A percentile compares a stretch with the other conserved stretches of the same genome.
Evolutionary conservation across 1,139 yeast genomes (phyloP).

Genomic region (Yamadazyma buinensis): DNA sequence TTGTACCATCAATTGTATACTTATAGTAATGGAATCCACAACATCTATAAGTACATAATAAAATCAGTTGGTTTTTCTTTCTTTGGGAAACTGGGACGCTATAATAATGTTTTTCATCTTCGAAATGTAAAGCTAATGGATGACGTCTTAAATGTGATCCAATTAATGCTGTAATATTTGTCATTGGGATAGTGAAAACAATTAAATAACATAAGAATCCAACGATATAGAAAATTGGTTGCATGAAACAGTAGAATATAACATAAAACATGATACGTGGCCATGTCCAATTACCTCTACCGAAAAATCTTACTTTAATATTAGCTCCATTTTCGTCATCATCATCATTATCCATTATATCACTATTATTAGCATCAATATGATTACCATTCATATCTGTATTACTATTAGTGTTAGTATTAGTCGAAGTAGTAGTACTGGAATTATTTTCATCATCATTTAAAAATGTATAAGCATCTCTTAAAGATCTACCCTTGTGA

Average conservation of each 20-base stretch:
- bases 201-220: conserved; percentile 71
- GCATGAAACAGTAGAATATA: conserved; percentile 64
- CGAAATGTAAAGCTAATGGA: conserved; percentile 79
- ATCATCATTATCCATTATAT: conserved; percentile 24
- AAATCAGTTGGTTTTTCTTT: conserved; percentile 38
- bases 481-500: conserved; percentile 40
- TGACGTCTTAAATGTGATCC: conserved; percentile 82
- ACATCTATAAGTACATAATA: conserved; percentile 86
- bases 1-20: conserved; percentile 94
- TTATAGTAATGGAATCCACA: conserved; percentile 91
- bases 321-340: conserved; percentile 30
- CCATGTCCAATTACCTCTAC: conserved; percentile 88
- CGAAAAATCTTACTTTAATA: conserved; percentile 66
- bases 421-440: not conserved
- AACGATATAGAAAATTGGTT: conserved; percentile 60
- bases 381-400: too few species aligned
- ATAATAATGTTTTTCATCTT: conserved; percentile 54
- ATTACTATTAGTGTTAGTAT: not conserved
- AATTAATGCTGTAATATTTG: conserved; percentile 58
- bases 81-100: conserved; percentile 17
- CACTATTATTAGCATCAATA: conserved; percentile 11
- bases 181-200: conserved; percentile 93
- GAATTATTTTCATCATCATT: conserved; percentile 14
- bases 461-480: conserved; percentile 37
- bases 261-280: conserved; percentile 81